These are phyloP conservation scores for Cercospora beticola DNA, from an alignment of 2,329 filamentous ascomycete species.

Conservation along the genomic window DNA sequence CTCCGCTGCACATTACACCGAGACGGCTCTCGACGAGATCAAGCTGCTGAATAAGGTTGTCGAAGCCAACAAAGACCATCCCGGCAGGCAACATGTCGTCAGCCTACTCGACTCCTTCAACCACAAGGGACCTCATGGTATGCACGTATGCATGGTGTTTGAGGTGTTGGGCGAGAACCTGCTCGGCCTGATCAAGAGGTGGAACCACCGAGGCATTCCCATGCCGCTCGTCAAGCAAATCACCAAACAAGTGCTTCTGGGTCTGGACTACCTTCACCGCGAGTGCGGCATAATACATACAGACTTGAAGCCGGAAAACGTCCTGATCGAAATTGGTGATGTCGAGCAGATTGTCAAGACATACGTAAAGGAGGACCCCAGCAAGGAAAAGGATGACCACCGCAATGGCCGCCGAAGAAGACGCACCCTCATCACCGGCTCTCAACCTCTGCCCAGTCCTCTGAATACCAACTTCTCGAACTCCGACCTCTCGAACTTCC, in stretches of 20 bases:
- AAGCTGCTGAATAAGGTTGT: constrained; percentile 97
- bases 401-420: constrained; percentile 86
- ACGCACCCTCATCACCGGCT: constrained; percentile 93
- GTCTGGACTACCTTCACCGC: constrained; percentile 92
- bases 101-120: constrained; percentile 96
- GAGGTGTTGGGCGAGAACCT: constrained; percentile 96
- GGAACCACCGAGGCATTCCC: constrained; percentile 96
- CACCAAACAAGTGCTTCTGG: constrained; percentile 93
- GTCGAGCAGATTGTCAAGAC: constrained; percentile 98
- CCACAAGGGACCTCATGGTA: constrained; percentile 93
- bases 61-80: constrained; percentile 89
- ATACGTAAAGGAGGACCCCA: constrained; percentile 77
- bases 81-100: constrained; percentile 91
- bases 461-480: constrained; percentile 89
- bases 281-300: constrained; percentile 99
- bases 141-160: constrained; percentile 99
- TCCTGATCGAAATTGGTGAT: constrained; percentile 97
- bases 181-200: constrained; percentile 92
- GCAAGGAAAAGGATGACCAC: constrained; percentile 75
- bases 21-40: constrained; percentile 98
- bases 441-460: constrained; percentile 91
- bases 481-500: constrained; percentile 64
- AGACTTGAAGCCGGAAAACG: constrained; percentile 95
- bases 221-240: constrained; percentile 98
- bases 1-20: constrained; percentile 96